Percentiles rank a stretch among this genome's conserved stretches.
phyloP scores from a whole-genome alignment of 176 grass and related monocot species.

The Tuctoria greenei region DNA sequence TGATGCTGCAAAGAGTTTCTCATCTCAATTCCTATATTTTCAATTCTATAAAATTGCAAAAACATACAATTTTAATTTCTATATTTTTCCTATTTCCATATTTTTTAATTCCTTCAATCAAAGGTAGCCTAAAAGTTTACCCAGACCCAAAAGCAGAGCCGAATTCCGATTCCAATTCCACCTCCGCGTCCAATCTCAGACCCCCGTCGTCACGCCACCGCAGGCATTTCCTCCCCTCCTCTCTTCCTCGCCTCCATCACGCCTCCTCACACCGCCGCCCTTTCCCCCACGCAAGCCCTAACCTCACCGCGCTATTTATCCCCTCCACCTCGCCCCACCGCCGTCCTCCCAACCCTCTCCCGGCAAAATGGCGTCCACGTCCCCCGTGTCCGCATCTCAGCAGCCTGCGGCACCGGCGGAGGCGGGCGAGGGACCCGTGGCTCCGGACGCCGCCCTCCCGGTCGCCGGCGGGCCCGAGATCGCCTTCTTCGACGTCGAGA shows the following conservation, averaged over 20 bases:
- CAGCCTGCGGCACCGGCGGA: background rate
- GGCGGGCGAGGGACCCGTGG: background rate
- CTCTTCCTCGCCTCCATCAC: conserved; percentile 32
- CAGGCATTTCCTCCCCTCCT: conserved; percentile 24
- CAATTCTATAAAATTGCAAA: no score
- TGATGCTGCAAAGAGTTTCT: no score
- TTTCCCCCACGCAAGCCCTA: conserved; percentile 31
- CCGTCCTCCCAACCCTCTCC: background rate
- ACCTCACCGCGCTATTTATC: conserved; percentile 26
- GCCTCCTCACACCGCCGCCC: conserved; percentile 25
- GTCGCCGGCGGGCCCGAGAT: conserved; percentile 50
- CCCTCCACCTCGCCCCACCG: background rate
- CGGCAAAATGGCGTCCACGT: conserved; percentile 17
- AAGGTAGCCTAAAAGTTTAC: background rate
- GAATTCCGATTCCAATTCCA: conserved; percentile 14
- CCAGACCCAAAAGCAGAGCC: background rate
- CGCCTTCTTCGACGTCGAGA: conserved; percentile 98
- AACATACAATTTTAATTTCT: no score
- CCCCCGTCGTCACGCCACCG: conserved; percentile 6
- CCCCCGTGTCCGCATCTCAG: background rate
- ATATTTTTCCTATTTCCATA: no score
- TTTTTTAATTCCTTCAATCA: no score
- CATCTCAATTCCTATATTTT: no score
- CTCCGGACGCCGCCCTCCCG: conserved; percentile 18
- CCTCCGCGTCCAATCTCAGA: conserved; percentile 5